These are phyloP conservation scores for Penicillium paxilli DNA, from an alignment of 495 filamentous ascomycete species.

Conservation along the genomic window DNA sequence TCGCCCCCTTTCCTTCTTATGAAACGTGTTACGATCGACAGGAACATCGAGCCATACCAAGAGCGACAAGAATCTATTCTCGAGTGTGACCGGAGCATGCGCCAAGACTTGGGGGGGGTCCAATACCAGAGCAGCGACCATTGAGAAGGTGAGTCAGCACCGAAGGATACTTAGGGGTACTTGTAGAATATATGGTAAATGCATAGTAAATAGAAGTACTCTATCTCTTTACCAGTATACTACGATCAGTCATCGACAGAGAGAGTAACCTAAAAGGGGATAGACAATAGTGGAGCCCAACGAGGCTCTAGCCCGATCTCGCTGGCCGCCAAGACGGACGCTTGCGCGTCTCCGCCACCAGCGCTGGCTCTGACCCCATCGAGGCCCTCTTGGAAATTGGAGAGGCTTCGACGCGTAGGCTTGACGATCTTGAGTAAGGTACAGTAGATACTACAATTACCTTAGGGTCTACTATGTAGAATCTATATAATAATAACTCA, in stretches of 20 bases:
- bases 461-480: no score
- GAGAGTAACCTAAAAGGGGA: conserved; percentile 9
- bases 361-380: conserved; percentile 11
- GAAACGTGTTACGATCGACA: conserved; percentile 16
- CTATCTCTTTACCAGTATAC: no score
- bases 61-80: conserved; percentile 10
- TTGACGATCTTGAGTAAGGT: conserved; percentile 12
- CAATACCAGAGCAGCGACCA: background rate
- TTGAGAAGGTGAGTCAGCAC: background rate
- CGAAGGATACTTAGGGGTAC: no score
- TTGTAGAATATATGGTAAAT: background rate
- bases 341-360: conserved; percentile 47
- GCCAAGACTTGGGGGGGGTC: conserved; percentile 20
- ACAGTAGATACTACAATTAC: no score
- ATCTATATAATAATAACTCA: no score
- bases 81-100: conserved; percentile 16
- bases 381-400: conserved; percentile 9
- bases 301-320: conserved; percentile 41
- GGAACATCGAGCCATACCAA: conserved; percentile 22
- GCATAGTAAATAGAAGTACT: background rate
- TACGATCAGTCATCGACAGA: conserved; percentile 4
- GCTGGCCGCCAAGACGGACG: conserved; percentile 43
- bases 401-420: conserved; percentile 20
- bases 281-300: conserved; percentile 22
- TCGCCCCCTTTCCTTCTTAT: background rate